Evolutionary conservation across 2,329 filamentous ascomycete genomes (phyloP).

Genomic region (Xylaria arbuscula): DNA sequence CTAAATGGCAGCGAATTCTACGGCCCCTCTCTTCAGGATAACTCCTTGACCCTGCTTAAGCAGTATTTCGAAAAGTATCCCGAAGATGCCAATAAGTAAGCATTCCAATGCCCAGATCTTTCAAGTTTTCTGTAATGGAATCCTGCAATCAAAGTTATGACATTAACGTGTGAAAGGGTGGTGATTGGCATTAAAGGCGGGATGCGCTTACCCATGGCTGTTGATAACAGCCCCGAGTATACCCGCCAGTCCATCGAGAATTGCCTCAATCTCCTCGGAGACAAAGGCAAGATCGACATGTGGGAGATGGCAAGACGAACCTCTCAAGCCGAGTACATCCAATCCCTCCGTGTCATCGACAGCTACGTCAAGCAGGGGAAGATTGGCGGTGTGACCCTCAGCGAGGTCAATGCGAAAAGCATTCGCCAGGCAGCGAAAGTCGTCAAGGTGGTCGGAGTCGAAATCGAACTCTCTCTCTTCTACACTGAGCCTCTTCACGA

Average conservation of each 20-base stretch:
- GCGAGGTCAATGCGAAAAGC: slow-evolving; percentile 49
- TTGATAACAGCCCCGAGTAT: slow-evolving; percentile 54
- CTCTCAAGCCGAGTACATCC: slow-evolving; percentile 50
- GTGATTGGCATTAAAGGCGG: slow-evolving; percentile 61
- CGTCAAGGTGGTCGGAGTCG: slow-evolving; percentile 49
- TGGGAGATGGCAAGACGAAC: slow-evolving; percentile 62
- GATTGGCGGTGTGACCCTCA: slow-evolving; percentile 52
- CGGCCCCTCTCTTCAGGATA: slow-evolving; percentile 56
- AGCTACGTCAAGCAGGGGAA: slow-evolving; percentile 50
- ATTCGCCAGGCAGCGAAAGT: slow-evolving; percentile 47
- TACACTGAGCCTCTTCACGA: slow-evolving; percentile 46
- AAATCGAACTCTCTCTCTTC: slow-evolving; percentile 52
- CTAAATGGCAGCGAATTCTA: slow-evolving; percentile 67
- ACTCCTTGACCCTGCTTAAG: slow-evolving; percentile 62
- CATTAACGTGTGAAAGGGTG: slow-evolving; percentile 22
- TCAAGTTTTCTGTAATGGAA: too few species aligned
- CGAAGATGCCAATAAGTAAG: slow-evolving; percentile 59
- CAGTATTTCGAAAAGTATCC: slow-evolving; percentile 65
- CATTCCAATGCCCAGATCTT: neutral
- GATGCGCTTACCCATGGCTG: slow-evolving; percentile 43
- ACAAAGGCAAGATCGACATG: slow-evolving; percentile 60
- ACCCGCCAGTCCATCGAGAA: slow-evolving; percentile 62
- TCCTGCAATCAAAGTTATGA: neutral
- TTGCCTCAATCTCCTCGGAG: slow-evolving; percentile 53
- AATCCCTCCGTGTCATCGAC: slow-evolving; percentile 46